Conservation (phyloP, 2,329 filamentous ascomycete species). For the Bertia moriformis region DNA sequence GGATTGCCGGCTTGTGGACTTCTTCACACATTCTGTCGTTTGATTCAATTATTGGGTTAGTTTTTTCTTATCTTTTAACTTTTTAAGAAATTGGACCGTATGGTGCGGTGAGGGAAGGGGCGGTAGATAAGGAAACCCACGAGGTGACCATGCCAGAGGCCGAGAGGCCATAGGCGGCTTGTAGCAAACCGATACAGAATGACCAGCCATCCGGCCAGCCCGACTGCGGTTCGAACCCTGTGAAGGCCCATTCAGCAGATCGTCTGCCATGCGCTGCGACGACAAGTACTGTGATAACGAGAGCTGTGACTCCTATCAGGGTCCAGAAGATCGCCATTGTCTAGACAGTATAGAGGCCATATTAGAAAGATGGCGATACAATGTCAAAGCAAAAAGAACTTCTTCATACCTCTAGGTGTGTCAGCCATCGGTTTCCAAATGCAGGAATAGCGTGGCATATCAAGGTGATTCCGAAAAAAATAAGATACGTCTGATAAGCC, state of each 20-base stretch:
- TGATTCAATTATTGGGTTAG: no score
- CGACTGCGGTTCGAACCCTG: slow-evolving; percentile 52
- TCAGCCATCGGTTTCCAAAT: slow-evolving; percentile 53
- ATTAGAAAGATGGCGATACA: no score
- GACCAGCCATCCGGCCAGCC: slow-evolving; percentile 35
- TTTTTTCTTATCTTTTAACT: no score
- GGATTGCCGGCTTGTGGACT: slow-evolving; percentile 46
- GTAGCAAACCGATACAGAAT: neutral
- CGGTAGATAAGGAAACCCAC: no score
- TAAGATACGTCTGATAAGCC: slow-evolving; percentile 54
- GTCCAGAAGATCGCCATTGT: slow-evolving; percentile 65
- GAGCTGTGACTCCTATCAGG: slow-evolving; percentile 54
- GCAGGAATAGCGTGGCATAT: slow-evolving; percentile 50
- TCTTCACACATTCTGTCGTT: slow-evolving; percentile 56
- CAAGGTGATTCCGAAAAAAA: slow-evolving; percentile 57
- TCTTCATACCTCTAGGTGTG: slow-evolving; percentile 56
- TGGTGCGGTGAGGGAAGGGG: no score
- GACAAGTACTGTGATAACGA: slow-evolving; percentile 45
- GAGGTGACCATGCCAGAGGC: neutral
- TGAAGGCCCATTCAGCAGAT: slow-evolving; percentile 48
- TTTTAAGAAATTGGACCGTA: no score
- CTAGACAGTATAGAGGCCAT: no score
- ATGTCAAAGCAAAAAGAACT: no score
- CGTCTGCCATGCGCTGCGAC: slow-evolving; percentile 56
- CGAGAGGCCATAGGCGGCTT: neutral